Evolutionary conservation across 768 basidiomycete species (phyloP).

Genomic region (Rhizopogon sp.): DNA sequence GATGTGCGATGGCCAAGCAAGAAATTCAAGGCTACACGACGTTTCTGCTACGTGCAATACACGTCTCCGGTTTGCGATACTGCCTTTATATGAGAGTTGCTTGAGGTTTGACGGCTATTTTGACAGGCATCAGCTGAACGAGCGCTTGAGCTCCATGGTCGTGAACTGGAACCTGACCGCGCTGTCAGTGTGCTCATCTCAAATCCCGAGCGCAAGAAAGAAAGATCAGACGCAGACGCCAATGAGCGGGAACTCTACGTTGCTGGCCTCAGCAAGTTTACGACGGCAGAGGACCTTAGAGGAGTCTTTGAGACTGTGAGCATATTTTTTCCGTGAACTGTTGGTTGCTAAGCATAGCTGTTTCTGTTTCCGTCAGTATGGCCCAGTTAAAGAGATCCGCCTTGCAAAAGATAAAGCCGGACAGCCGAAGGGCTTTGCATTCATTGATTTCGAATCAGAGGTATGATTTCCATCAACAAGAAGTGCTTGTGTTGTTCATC

Average conservation of each 20-base stretch:
- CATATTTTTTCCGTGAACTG: background rate
- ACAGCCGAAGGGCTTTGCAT: slow-evolving; percentile 80
- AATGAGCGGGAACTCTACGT: slow-evolving; percentile 85
- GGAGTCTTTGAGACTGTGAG: slow-evolving; percentile 75
- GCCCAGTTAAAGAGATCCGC: slow-evolving; percentile 75
- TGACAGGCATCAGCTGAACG: slow-evolving; percentile 61
- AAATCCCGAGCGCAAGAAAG: slow-evolving; percentile 85
- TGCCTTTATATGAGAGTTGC: background rate
- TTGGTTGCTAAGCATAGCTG: slow-evolving; percentile 2
- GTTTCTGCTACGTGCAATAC: slow-evolving; percentile 95
- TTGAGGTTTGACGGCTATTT: background rate
- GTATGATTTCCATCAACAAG: slow-evolving; percentile 32
- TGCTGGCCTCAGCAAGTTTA: slow-evolving; percentile 76
- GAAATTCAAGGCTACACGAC: slow-evolving; percentile 85
- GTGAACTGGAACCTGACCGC: slow-evolving; percentile 65
- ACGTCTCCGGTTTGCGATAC: slow-evolving; percentile 65
- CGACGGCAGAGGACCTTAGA: slow-evolving; percentile 71
- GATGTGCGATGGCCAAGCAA: slow-evolving; percentile 98
- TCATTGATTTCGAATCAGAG: slow-evolving; percentile 85
- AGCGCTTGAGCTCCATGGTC: slow-evolving; percentile 77
- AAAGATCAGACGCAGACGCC: slow-evolving; percentile 83
- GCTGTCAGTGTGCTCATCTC: slow-evolving; percentile 78
- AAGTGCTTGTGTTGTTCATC: background rate
- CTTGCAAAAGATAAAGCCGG: slow-evolving; percentile 70
- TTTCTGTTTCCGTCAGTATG: slow-evolving; percentile 51